Evolutionary conservation across 2,329 filamentous ascomycete species (phyloP), one percentile per base, ranked within the genome.

Genomic region (Plenodomus tracheiphilus): DNA sequence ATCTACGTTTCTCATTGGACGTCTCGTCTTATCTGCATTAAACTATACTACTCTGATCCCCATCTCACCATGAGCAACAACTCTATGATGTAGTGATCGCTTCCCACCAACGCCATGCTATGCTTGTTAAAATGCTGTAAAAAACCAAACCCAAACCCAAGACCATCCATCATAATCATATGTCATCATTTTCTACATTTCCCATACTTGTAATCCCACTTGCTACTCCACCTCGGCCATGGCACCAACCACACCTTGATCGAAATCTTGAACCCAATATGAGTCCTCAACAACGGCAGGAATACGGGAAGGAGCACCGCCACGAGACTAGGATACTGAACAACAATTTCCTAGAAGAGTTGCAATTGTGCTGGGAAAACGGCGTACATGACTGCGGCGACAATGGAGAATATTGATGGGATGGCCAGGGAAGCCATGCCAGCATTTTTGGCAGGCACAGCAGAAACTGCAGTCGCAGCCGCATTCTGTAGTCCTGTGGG

Each of bases 221-320:
- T 32, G 9, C 6, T 32, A 32, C 28, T 32, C 13, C 13, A 32
- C 11, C 28, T 6, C 13, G 28, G 13, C 28, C 13, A 32, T 11
- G 28, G 28, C 28, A 32, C 4, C 8, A 15, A 46, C 54, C 54
- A 55, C 10, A 55, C 18, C 40, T 58, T 58, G 44, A 57, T 28
- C 7, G 46, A 51, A n/a, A 58, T 37, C 35, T 51, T 55, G 41
- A 48, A 43, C 3, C 54, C 54, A 28, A 58, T 20, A 25, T 48
- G 51, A 19, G 44, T 39, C 9, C 39, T 46, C 37, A 30, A 45
- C 3, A 55, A 22, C 16, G 46, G 22, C 36, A 30, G 40, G 18
- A 37, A 34, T 6, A 30, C 21, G 25, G 46, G 42, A 36, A 41
- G 39, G 16, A 21, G 36, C 39, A 55, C 18, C 25, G 40, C n/a